Base-by-base conservation (phyloP, 179 eudicot species). In the Sideroxylon spinosum region DNA sequence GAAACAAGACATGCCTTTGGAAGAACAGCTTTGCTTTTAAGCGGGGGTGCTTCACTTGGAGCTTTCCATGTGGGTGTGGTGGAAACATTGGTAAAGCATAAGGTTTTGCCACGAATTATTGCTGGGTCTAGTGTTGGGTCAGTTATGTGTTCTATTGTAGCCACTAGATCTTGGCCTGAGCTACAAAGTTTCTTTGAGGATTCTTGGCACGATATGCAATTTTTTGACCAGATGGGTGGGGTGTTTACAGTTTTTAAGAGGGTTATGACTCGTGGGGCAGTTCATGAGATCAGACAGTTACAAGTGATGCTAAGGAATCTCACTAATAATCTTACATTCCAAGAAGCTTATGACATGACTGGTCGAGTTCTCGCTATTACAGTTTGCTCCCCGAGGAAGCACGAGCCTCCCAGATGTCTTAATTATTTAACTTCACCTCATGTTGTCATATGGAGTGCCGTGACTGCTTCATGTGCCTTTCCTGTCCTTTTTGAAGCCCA, bases 401-500 rank as follows among this genome's bases (percentile, higher is more conserved):
- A 95, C 50, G 99, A 95, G 78, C 99, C 98, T 48, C 98, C 99
- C 0, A 90, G 99, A 67, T 93, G 98, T 85, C 90, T 95, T 4
- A 95, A 95, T 79, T 93, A 95, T 82, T 82, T 95, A 83, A 95
- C 99, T 46, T 95, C 99, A 9, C 99, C 99, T 62, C 97, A 95
- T 81, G 98, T 93, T 69, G 99, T 95, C 20, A 95, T 95, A 77
- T 95, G 99, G 99, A 95, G 99, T 76, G 99, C 99, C 0, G 99
- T 95, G 80, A 93, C 99, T 10, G 99, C 99, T 80, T 95, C 99
- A 50, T 95, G 98, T 85, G 99, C 99, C 14, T 95, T 95, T 81
- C 99, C 99, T 3, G 99, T 97, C 22, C 98, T 95, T 65, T 95
- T 93, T 81, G 99, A 95, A 85, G 99, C 99, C 28, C 99, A 95